Conservation (phyloP, 495 filamentous ascomycete species). For the Hypoxylon crocopeplum region DNA sequence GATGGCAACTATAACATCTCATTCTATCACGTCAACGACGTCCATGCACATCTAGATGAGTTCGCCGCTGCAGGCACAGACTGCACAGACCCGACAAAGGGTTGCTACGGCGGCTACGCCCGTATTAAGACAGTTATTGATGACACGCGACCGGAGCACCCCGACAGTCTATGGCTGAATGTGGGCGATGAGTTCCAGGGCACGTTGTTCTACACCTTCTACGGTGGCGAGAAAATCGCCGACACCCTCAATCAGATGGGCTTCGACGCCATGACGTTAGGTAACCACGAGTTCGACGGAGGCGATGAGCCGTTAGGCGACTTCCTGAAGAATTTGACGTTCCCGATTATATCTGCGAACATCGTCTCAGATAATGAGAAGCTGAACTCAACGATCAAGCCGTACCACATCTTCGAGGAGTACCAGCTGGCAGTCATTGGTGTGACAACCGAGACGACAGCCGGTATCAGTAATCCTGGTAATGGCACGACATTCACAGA, state of each 20-base stretch:
- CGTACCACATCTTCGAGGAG: conserved; percentile 62
- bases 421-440: conserved; percentile 63
- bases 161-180: conserved; percentile 62
- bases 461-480: conserved; percentile 58
- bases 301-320: conserved; percentile 58
- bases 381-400: conserved; percentile 61
- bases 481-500: conserved; percentile 59
- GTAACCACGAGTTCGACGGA: conserved; percentile 65
- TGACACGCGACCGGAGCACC: conserved; percentile 55
- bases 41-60: conserved; percentile 65
- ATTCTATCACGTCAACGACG: conserved; percentile 69
- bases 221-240: conserved; percentile 67
- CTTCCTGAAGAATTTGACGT: conserved; percentile 62
- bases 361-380: conserved; percentile 56
- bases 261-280: conserved; percentile 66
- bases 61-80: conserved; percentile 62
- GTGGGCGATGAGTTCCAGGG: conserved; percentile 68
- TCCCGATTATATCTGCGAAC: conserved; percentile 64
- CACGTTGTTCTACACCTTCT: conserved; percentile 64
- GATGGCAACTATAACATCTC: conserved; percentile 64
- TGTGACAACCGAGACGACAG: conserved; percentile 61
- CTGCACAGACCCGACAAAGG: conserved; percentile 55
- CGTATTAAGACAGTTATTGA: conserved; percentile 60
- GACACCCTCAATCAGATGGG: conserved; percentile 65
- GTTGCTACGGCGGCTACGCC: conserved; percentile 66